These are phyloP conservation scores for Fraxinus albicans DNA, from an alignment of 305 asterid species.

Conservation along the genomic window DNA sequence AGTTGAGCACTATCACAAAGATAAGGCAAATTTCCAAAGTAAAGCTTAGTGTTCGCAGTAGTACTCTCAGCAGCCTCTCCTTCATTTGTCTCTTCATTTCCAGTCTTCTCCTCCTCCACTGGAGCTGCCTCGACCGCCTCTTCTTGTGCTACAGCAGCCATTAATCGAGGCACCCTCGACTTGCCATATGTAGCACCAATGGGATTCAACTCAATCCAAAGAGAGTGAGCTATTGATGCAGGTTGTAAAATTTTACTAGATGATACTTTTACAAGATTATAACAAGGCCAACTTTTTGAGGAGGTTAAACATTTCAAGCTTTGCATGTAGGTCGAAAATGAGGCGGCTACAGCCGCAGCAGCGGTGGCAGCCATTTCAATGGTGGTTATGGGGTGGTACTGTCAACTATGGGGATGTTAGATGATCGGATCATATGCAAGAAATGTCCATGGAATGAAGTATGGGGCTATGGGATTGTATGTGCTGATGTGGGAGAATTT, in stretches of 20 bases:
- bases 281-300: constrained; percentile 39
- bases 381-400: background rate
- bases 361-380: constrained; percentile 57
- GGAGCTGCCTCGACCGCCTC: constrained; percentile 47
- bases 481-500: constrained; percentile 50
- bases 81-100: constrained; percentile 27
- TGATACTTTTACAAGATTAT: constrained; percentile 41
- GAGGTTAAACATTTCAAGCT: constrained; percentile 32
- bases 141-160: constrained; percentile 62
- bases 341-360: constrained; percentile 65
- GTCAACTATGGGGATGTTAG: background rate
- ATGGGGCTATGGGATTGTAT: constrained; percentile 12
- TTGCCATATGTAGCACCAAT: constrained; percentile 18
- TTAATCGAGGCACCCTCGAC: constrained; percentile 47
- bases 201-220: constrained; percentile 35
- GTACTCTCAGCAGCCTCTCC: constrained; percentile 28
- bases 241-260: constrained; percentile 33
- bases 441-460: background rate
- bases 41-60: constrained; percentile 61
- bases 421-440: background rate
- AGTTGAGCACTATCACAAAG: constrained; percentile 86
- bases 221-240: constrained; percentile 30
- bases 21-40: constrained; percentile 89
- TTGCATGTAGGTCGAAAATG: constrained; percentile 57
- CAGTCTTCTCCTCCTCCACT: constrained; percentile 26